Conservation (phyloP, 805 yeast species). For the Lipomyces kockii region DNA sequence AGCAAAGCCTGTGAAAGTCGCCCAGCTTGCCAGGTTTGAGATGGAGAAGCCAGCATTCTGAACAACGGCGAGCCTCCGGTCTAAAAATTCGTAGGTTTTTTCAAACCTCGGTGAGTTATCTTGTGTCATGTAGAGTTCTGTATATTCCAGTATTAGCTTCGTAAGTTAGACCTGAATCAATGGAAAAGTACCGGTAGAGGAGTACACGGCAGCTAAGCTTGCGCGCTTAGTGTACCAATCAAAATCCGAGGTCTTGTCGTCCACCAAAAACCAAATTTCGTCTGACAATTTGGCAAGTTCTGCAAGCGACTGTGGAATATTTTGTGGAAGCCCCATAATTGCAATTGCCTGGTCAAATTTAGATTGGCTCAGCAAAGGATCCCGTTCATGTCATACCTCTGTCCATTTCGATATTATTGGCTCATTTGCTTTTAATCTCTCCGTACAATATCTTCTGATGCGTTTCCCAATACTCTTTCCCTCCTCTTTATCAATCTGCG, state of each 20-base stretch:
- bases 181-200: slow-evolving; percentile 48
- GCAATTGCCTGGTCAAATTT: slow-evolving; percentile 54
- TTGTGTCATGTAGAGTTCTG: slow-evolving; percentile 76
- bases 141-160: not conserved
- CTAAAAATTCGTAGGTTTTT: slow-evolving; percentile 69
- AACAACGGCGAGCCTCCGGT: slow-evolving; percentile 59
- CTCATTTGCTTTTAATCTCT: slow-evolving; percentile 57
- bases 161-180: not conserved
- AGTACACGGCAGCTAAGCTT: slow-evolving; percentile 69
- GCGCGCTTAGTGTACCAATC: slow-evolving; percentile 93
- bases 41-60: slow-evolving; percentile 63
- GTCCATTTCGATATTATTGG: slow-evolving; percentile 52
- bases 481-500: slow-evolving; percentile 42
- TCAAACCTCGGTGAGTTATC: slow-evolving; percentile 63
- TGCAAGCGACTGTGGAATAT: slow-evolving; percentile 58
- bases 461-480: slow-evolving; percentile 49
- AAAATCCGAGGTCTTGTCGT: slow-evolving; percentile 76
- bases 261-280: slow-evolving; percentile 79
- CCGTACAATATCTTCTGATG: slow-evolving; percentile 49
- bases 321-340: slow-evolving; percentile 66
- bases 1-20: slow-evolving; percentile 67
- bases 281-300: slow-evolving; percentile 80
- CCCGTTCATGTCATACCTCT: slow-evolving; percentile 32
- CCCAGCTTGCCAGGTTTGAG: slow-evolving; percentile 74
- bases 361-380: not conserved